These are phyloP conservation scores for Sicyos baderoa DNA, from an alignment of 306 rosid genomes.

Conservation along the genomic window DNA sequence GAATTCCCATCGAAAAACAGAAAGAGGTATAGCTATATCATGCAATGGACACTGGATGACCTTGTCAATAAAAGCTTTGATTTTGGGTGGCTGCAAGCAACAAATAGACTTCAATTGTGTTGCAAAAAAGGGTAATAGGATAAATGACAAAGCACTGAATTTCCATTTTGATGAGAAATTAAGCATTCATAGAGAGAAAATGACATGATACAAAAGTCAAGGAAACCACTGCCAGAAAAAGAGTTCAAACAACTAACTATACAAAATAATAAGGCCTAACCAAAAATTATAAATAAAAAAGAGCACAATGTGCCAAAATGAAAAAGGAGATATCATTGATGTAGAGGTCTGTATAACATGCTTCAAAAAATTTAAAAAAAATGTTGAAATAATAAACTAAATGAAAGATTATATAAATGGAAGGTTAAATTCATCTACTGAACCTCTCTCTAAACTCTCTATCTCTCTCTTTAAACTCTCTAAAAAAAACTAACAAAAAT, in stretches of 20 bases:
- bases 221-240: not conserved
- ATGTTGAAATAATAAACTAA: no score
- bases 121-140: not conserved
- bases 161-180: not conserved
- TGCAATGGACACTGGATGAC: constrained; percentile 89
- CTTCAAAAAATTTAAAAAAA: not conserved
- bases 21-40: constrained; percentile 89
- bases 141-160: not conserved
- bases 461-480: no score
- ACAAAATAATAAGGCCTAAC: not conserved
- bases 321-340: not conserved
- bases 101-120: constrained; percentile 18
- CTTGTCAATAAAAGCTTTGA: constrained; percentile 77
- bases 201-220: not conserved
- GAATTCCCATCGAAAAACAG: constrained; percentile 92
- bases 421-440: not conserved
- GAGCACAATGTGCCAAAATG: not conserved
- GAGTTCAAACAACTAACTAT: not conserved
- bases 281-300: not conserved
- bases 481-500: no score
- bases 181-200: not conserved
- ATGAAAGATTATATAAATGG: not conserved
- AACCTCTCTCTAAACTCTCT: no score
- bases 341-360: not conserved
- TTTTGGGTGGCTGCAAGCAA: constrained; percentile 77